Conservation (phyloP, 345 rosid genomes). For the Clausena lansium region DNA sequence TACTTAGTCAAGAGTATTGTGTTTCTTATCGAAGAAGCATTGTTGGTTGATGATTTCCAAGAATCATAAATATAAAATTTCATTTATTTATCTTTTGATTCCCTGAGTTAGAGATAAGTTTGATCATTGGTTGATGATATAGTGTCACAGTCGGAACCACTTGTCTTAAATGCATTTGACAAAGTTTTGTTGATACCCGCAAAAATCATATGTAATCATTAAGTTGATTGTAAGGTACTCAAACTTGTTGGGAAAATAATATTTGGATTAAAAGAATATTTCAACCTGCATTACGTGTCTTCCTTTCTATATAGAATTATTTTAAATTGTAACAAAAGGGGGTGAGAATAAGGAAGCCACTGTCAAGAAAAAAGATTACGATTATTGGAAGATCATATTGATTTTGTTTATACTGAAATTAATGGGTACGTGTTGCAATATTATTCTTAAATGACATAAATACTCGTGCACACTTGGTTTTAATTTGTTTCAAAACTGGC, state of each 20-base stretch:
- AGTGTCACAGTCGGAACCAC: neutral
- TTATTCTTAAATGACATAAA: neutral
- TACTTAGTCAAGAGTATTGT: neutral
- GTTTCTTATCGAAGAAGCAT: neutral
- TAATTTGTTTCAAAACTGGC: neutral
- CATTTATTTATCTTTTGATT: slow-evolving; percentile 3
- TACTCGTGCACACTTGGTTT: neutral
- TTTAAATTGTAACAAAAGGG: neutral
- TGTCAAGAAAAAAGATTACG: neutral
- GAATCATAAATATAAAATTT: neutral
- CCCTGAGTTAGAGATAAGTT: neutral
- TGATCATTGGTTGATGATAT: neutral
- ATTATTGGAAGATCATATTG: neutral
- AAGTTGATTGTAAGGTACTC: neutral
- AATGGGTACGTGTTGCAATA: neutral
- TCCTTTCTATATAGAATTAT: neutral
- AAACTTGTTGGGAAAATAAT: neutral
- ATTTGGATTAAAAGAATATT: neutral
- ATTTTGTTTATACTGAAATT: neutral
- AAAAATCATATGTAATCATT: neutral
- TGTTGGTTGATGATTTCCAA: neutral
- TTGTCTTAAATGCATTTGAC: neutral
- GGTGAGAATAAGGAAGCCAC: neutral
- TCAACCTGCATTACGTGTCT: neutral
- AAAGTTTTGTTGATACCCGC: neutral